Evolutionary conservation across 441 rosid species (phyloP), one percentile per base, ranked within the genome.

Genomic region (Sinapis alba): DNA sequence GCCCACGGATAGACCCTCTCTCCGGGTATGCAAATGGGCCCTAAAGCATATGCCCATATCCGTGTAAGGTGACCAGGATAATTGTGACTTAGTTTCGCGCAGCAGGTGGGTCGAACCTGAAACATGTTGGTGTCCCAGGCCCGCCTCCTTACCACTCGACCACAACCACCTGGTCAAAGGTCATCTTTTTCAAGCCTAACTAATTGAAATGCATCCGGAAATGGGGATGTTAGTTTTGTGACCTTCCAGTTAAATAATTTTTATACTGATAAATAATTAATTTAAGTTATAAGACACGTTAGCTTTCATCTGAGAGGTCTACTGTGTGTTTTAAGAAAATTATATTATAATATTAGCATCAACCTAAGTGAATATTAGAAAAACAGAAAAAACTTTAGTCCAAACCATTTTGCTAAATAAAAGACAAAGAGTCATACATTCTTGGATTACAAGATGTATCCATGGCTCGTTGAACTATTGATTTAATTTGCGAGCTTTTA

Each of bases 171-270:
- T n/a, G n/a, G n/a, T n/a, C n/a, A n/a, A n/a, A 34, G 68, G 76
- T 65, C 62, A 47, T 19, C 50, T 27, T 77, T 69, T 24, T 50
- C 50, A 71, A 47, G 53, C 72, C 61, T 67, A 67, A 61, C 69
- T 43, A 72, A 66, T 50, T 34, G 69, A 20, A 36, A 68, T 12
- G 2, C 38, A 32, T 13, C 54, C 50, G 41, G 47, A 19, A 43
- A 19, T n/a, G 41, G 41, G 8, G 0, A 11, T 43, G 51, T 43
- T n/a, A 43, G 51, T 69, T 69, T 36, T 36, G 58, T 9, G 19
- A 20, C 11, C 21, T 30, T 26, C 9, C 56, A 53, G 13, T 54
- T 38, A 24, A 19, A 9, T 0, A 21, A 32, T 7, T n/a, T 74
- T 16, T 38, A 54, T 1, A 62, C 30, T 18, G 19, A n/a, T 1